A percentile compares a stretch with the other conserved stretches of the same genome.
Evolutionary conservation across 345 rosid species (phyloP).

Genomic region (Fremontodendron californicum): DNA sequence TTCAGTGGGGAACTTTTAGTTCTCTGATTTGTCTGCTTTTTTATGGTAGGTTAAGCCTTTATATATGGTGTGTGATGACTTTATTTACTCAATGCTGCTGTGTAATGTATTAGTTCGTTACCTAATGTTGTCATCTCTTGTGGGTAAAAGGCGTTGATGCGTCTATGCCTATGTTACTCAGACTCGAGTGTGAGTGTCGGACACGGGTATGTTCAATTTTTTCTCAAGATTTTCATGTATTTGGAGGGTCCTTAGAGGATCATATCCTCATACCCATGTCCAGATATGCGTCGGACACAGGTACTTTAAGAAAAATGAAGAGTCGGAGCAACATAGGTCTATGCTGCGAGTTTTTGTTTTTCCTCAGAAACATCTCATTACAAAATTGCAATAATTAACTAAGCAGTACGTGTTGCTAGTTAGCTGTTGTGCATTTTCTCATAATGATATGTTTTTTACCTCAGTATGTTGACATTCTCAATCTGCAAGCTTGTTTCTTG

Average conservation of each 20-base stretch:
- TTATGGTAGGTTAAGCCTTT: conserved; percentile 4
- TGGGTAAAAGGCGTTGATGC: background rate
- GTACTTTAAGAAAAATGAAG: too few species aligned
- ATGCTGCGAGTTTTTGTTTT: background rate
- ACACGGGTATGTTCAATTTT: too few species aligned
- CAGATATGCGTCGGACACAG: too few species aligned
- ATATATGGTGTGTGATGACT: conserved; percentile 2
- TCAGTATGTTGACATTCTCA: background rate
- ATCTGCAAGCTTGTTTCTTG: conserved; percentile 12
- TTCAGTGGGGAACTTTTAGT: background rate
- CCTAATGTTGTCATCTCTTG: conserved; percentile 1
- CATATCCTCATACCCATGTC: too few species aligned
- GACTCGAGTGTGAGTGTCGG: too few species aligned
- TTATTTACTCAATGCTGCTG: conserved; percentile 4
- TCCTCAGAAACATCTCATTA: background rate
- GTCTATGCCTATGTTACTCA: background rate
- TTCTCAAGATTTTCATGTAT: too few species aligned
- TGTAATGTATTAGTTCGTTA: conserved; percentile 6
- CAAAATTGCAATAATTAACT: conserved; percentile 2
- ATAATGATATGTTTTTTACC: background rate
- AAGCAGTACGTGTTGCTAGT: conserved; percentile 1
- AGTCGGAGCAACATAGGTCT: too few species aligned
- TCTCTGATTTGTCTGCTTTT: background rate
- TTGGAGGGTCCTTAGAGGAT: too few species aligned
- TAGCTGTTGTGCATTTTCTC: background rate